Evolutionary conservation across 2,329 filamentous ascomycete species (phyloP).

Genomic region (Cadophora luteo-olivacea): DNA sequence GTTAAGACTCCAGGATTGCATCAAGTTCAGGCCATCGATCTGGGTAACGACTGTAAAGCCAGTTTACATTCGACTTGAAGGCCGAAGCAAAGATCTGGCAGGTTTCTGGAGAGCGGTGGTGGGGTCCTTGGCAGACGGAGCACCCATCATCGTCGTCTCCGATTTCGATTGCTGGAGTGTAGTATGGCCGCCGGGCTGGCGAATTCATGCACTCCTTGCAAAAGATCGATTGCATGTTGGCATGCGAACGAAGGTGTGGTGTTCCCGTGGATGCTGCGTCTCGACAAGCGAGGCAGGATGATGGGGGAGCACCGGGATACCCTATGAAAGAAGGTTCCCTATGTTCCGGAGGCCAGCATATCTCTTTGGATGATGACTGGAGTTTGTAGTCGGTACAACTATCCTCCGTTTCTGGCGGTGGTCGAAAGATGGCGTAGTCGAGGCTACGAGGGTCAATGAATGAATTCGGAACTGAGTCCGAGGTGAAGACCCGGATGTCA

Average conservation of each 20-base stretch:
- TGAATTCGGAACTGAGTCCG: conserved; percentile 20
- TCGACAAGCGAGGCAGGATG: conserved; percentile 14
- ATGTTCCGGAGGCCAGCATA: conserved; percentile 23
- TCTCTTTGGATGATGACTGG: not conserved
- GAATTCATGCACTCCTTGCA: conserved; percentile 9
- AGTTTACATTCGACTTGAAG: conserved; percentile 11
- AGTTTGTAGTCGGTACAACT: not conserved
- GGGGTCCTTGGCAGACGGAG: not conserved
- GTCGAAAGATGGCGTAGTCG: not conserved
- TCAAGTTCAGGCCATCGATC: conserved; percentile 6
- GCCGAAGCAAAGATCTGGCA: conserved; percentile 13
- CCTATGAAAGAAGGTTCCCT: not conserved
- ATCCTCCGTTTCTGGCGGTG: conserved; percentile 2
- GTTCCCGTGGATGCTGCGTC: conserved; percentile 12
- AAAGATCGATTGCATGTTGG: conserved; percentile 10
- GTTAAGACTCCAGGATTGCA: conserved; percentile 17
- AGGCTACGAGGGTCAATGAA: conserved; percentile 15
- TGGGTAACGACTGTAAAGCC: conserved; percentile 20
- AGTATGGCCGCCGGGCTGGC: conserved; percentile 8
- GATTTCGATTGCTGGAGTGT: conserved; percentile 5
- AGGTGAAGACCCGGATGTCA: conserved; percentile 4
- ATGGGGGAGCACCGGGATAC: conserved; percentile 5
- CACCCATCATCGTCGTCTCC: conserved; percentile 10
- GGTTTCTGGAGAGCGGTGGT: conserved; percentile 13
- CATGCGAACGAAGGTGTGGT: conserved; percentile 7